A percentile compares a stretch with the other conserved stretches of the same genome.
phyloP scores from a whole-genome alignment of 2,329 filamentous ascomycete species.

The Endoconidiophora laricicola region DNA sequence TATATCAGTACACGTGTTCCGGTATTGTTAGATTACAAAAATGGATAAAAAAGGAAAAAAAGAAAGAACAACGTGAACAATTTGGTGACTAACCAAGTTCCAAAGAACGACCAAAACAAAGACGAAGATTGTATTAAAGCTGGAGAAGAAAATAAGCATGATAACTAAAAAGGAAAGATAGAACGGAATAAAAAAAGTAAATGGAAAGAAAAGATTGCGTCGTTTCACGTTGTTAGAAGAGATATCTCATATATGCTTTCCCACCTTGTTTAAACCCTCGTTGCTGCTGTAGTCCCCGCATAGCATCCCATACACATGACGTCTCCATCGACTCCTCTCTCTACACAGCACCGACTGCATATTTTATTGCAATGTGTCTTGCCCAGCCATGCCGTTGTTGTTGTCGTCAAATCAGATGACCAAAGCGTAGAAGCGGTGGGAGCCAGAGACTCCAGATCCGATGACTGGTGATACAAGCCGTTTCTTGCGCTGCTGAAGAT shows the following conservation, averaged over 20 bases:
- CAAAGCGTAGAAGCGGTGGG: too few relatives aligned
- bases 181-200: background rate
- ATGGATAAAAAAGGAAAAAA: background rate
- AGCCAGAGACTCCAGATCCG: too few relatives aligned
- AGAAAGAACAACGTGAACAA: background rate
- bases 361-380: constrained; percentile 35
- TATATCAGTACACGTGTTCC: too few relatives aligned
- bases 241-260: too few relatives aligned
- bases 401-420: too few relatives aligned
- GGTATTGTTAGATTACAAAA: background rate
- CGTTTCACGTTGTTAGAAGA: too few relatives aligned
- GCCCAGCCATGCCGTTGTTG: too few relatives aligned
- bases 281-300: constrained; percentile 15
- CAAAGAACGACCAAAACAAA: background rate
- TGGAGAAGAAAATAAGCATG: background rate
- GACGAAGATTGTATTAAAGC: background rate
- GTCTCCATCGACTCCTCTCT: constrained; percentile 46
- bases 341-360: constrained; percentile 53
- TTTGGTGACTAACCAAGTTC: too few relatives aligned
- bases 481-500: too few relatives aligned
- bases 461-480: too few relatives aligned
- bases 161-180: background rate
- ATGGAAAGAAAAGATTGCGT: background rate
- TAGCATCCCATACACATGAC: constrained; percentile 50
- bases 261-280: too few relatives aligned